Conservation (phyloP, 2,329 filamentous ascomycete genomes). For the Penicillium crustosum region DNA sequence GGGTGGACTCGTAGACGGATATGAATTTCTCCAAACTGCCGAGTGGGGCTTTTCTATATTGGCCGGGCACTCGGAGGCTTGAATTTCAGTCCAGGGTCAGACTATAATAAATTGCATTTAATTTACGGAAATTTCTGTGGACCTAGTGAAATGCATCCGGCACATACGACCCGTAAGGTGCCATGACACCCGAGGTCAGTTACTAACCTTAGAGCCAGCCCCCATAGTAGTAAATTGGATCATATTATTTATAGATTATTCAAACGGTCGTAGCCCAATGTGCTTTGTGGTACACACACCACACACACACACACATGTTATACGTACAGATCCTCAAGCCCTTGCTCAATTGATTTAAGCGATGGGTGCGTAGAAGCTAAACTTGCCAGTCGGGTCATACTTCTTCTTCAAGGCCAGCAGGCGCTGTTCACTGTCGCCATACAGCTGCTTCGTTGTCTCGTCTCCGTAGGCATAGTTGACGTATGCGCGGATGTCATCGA, state of each 20-base stretch:
- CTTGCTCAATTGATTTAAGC: not conserved
- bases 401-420: conserved; percentile 35
- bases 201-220: not conserved
- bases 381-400: conserved; percentile 37
- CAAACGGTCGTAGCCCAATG: not conserved
- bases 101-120: not conserved
- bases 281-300: not conserved
- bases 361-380: conserved; percentile 34
- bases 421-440: conserved; percentile 32
- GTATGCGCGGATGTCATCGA: conserved; percentile 27
- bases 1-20: not conserved
- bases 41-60: not conserved
- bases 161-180: no score
- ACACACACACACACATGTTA: not conserved
- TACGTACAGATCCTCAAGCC: not conserved
- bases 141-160: not conserved
- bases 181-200: not conserved
- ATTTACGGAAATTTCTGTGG: not conserved
- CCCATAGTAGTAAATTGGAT: not conserved
- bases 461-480: conserved; percentile 35
- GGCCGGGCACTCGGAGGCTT: not conserved
- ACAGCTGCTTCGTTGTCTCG: conserved; percentile 29
- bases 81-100: not conserved
- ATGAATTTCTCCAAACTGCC: not conserved
- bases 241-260: not conserved